Percentiles rank a stretch among this genome's conserved stretches.
Evolutionary conservation across 2,329 filamentous ascomycete species (phyloP).

Genomic region (Akanthomyces dipterigenus): DNA sequence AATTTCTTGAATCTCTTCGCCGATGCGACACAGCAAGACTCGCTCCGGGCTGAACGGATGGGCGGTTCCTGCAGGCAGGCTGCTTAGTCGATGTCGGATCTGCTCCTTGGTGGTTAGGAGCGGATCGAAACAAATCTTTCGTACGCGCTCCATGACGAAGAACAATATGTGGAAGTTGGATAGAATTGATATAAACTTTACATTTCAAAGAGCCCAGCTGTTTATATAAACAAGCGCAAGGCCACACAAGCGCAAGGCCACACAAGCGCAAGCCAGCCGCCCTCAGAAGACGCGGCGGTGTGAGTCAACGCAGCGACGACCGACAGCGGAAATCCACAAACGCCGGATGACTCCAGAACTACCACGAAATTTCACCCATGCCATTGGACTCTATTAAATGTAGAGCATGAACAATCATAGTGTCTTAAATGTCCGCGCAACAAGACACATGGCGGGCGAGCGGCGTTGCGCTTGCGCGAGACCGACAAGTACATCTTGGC

Average conservation of each 20-base stretch:
- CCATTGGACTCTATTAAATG: not conserved
- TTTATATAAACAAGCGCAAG: not conserved
- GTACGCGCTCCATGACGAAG: slow-evolving; percentile 13
- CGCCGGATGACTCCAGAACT: not conserved
- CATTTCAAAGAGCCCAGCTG: not conserved
- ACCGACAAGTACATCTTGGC: too few relatives aligned
- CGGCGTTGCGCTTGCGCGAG: too few relatives aligned
- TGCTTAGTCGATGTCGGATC: slow-evolving; percentile 13
- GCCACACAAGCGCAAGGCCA: too few relatives aligned
- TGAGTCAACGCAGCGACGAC: not conserved
- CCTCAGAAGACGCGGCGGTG: not conserved
- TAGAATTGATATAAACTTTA: not conserved
- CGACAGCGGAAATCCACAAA: not conserved
- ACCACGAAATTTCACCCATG: not conserved
- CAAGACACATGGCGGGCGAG: too few relatives aligned
- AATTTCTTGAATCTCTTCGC: slow-evolving; percentile 14
- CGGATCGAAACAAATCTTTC: slow-evolving; percentile 16
- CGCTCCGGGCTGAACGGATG: slow-evolving; percentile 16
- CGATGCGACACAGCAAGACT: slow-evolving; percentile 13
- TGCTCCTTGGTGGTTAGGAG: slow-evolving; percentile 14
- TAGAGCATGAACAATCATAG: too few relatives aligned
- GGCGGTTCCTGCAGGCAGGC: slow-evolving; percentile 15
- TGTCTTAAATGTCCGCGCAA: too few relatives aligned
- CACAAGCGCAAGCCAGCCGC: not conserved
- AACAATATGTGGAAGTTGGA: not conserved